phyloP scores from a whole-genome alignment of 352 stramenopile species.

The Pythium dissotocum region DNA sequence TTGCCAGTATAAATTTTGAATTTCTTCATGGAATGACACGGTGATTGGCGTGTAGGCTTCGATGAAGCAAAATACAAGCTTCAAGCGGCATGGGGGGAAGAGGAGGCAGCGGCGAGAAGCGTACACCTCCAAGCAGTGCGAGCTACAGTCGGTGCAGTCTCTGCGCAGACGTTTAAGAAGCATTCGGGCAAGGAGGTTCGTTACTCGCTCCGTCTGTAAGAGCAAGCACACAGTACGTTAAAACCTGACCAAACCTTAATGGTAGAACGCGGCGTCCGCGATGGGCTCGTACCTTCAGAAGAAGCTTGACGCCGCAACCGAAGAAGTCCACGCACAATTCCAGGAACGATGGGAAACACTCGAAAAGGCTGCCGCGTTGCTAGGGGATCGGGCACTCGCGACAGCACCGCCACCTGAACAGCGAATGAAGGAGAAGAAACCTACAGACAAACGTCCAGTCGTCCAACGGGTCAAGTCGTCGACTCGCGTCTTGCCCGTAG shows the following conservation, averaged over 20 bases:
- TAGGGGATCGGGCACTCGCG: slow-evolving; percentile 17
- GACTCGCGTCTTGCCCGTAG: slow-evolving; percentile 16
- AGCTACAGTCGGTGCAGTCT: slow-evolving; percentile 39
- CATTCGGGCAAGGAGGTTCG: slow-evolving; percentile 40
- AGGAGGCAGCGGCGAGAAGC: slow-evolving; percentile 31
- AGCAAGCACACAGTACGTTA: not conserved
- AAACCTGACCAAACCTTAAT: not conserved
- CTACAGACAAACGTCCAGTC: not conserved
- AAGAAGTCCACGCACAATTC: slow-evolving; percentile 34
- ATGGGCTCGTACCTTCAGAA: slow-evolving; percentile 43
- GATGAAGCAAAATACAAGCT: slow-evolving; percentile 37
- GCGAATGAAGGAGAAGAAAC: slow-evolving; percentile 6
- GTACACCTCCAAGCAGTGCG: slow-evolving; percentile 32
- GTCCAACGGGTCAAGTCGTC: not conserved
- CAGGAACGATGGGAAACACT: slow-evolving; percentile 39
- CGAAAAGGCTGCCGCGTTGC: slow-evolving; percentile 21
- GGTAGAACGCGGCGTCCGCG: slow-evolving; percentile 6
- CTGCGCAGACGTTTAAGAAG: slow-evolving; percentile 39
- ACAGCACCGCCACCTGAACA: not conserved
- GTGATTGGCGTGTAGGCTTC: slow-evolving; percentile 25
- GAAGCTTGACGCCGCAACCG: slow-evolving; percentile 41
- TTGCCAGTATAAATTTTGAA: not conserved
- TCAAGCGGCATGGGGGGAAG: slow-evolving; percentile 33
- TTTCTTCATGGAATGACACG: not conserved
- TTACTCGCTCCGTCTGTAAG: not conserved